phyloP scores from a whole-genome alignment of 2,329 filamentous ascomycete genomes.

The Intubia oerlemansii region DNA sequence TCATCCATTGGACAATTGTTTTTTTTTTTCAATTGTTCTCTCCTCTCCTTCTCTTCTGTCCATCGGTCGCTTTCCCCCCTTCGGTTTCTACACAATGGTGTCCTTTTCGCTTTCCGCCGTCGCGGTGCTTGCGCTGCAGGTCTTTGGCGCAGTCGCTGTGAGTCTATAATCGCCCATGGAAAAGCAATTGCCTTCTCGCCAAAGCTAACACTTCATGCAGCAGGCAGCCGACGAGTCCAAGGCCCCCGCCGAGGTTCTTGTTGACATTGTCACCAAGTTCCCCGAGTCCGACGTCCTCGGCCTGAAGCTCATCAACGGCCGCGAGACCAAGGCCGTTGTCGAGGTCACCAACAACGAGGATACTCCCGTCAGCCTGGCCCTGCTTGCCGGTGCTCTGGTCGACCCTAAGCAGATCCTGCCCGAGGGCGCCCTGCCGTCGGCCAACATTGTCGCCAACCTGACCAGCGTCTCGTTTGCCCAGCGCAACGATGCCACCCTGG shows the following conservation, averaged over 20 bases:
- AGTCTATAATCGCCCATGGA: too few relatives aligned
- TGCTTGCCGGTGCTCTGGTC: slow-evolving; percentile 57
- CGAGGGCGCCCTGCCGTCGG: slow-evolving; percentile 22
- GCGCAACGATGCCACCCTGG: slow-evolving; percentile 35
- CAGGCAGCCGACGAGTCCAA: slow-evolving; percentile 7
- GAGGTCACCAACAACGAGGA: slow-evolving; percentile 72
- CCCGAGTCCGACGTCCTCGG: slow-evolving; percentile 68
- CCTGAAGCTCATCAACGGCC: slow-evolving; percentile 86
- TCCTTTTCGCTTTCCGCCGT: slow-evolving; percentile 51
- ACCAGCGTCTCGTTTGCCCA: slow-evolving; percentile 55
- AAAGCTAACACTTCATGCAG: too few relatives aligned
- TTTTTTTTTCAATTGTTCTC: slow-evolving; percentile 3
- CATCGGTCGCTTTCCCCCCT: background rate
- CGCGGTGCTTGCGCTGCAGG: slow-evolving; percentile 48
- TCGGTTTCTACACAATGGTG: slow-evolving; percentile 35
- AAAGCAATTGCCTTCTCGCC: too few relatives aligned
- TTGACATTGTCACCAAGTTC: slow-evolving; percentile 42
- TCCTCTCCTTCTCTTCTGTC: slow-evolving; percentile 1
- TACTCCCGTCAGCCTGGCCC: slow-evolving; percentile 48
- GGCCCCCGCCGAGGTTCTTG: slow-evolving; percentile 27
- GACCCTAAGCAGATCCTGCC: slow-evolving; percentile 27
- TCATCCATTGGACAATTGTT: too few relatives aligned
- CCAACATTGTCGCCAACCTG: slow-evolving; percentile 60
- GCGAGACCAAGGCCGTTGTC: slow-evolving; percentile 62
- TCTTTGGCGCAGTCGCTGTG: slow-evolving; percentile 41